These are phyloP conservation scores for Colletotrichum truncatum DNA, from an alignment of 2,329 filamentous ascomycete species.

Conservation along the genomic window DNA sequence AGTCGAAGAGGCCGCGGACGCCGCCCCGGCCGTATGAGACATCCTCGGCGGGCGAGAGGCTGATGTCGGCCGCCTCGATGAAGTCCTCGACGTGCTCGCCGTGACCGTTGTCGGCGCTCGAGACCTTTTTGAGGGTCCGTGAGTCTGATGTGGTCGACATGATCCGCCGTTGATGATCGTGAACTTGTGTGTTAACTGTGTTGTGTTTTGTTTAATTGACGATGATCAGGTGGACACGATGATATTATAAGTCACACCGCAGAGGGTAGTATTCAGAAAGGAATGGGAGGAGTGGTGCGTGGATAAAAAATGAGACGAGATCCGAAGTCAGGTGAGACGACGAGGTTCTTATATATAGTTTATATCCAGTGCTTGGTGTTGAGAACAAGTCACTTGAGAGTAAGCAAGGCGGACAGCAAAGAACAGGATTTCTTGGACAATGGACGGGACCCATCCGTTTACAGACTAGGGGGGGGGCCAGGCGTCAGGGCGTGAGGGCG, in stretches of 20 bases:
- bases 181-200: neutral
- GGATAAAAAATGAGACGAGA: slow-evolving; percentile 8
- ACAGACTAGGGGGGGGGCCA: neutral
- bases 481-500: neutral
- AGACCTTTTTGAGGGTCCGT: slow-evolving; percentile 10
- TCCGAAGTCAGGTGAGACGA: neutral
- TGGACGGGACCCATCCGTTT: slow-evolving; percentile 10
- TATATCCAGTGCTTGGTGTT: neutral
- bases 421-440: slow-evolving; percentile 17
- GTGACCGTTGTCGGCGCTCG: slow-evolving; percentile 6
- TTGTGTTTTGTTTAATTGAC: too few species aligned
- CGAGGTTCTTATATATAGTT: slow-evolving; percentile 12
- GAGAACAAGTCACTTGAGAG: neutral
- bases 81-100: slow-evolving; percentile 24
- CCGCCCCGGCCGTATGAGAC: slow-evolving; percentile 27
- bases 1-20: slow-evolving; percentile 23
- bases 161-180: neutral
- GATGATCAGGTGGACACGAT: neutral
- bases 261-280: neutral
- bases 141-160: slow-evolving; percentile 16
- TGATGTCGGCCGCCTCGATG: slow-evolving; percentile 19
- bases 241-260: neutral
- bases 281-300: neutral
- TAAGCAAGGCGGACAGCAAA: too few species aligned
- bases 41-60: slow-evolving; percentile 17